phyloP scores from a whole-genome alignment of 768 basidiomycete genomes.

The Russula compacta region DNA sequence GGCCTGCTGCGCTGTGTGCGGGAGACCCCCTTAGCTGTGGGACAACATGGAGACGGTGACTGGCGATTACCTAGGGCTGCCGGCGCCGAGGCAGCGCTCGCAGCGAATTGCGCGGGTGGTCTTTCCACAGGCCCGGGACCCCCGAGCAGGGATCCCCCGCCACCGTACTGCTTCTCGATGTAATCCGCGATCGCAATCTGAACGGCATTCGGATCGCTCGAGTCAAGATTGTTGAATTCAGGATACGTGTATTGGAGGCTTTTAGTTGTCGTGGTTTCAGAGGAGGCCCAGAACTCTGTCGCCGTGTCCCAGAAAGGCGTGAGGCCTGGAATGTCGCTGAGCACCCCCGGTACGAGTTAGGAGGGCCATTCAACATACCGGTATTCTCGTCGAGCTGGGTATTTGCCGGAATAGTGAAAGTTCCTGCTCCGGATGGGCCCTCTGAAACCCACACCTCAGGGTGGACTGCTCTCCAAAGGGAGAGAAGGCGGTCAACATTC shows the following conservation, averaged over 20 bases:
- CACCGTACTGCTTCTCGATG: constrained; percentile 30
- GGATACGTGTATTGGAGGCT: constrained; percentile 40
- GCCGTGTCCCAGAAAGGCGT: constrained; percentile 39
- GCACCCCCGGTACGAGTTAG: neutral
- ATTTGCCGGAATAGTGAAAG: constrained; percentile 3
- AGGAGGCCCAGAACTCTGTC: constrained; percentile 32
- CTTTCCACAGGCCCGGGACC: neutral
- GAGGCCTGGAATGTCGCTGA: constrained; percentile 26
- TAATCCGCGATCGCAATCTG: constrained; percentile 25
- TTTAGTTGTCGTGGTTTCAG: constrained; percentile 24
- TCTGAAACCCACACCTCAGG: constrained; percentile 31
- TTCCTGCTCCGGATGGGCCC: constrained; percentile 16
- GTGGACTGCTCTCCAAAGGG: constrained; percentile 42
- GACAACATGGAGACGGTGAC: neutral
- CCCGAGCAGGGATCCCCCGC: no score
- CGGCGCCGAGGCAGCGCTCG: neutral
- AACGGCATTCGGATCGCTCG: constrained; percentile 25
- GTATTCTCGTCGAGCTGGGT: neutral
- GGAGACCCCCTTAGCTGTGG: neutral
- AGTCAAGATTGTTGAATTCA: constrained; percentile 36
- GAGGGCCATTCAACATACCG: neutral
- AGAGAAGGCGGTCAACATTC: constrained; percentile 44
- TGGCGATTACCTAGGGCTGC: neutral
- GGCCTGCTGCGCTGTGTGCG: constrained; percentile 4
- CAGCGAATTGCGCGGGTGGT: constrained; percentile 1